Base-by-base conservation (phyloP, 495 filamentous ascomycete species). In the Hypoxylon intermedium region DNA sequence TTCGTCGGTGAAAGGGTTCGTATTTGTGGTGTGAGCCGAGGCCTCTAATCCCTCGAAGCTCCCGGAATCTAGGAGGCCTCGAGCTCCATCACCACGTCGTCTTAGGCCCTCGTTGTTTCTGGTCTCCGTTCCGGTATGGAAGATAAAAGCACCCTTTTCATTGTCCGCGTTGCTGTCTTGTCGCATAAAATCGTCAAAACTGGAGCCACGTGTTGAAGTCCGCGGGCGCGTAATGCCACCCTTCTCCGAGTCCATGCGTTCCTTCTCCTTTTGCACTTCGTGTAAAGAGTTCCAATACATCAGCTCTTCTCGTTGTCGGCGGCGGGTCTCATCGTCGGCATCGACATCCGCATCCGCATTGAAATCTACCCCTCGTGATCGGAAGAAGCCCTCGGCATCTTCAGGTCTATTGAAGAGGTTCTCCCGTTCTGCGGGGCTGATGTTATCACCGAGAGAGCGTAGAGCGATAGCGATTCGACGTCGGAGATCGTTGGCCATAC, bases 381-480 rank as follows among this genome's bases (percentile, higher is more conserved):
- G 65, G 13, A 82, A 56, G 68, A 84, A 84, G 7, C 81, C 82
- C 33, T 83, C 75, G 44, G 81, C 82, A 74, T 84, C 82, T 69
- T 84, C 82, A 50, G 82, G 82, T 18, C 81, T 72, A 64, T 83
- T 83, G 71, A 83, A 84, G 13, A 76, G 70, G 31, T 81, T 82
- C 44, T 79, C 61, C 37, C 65, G 65, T n/a, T 80, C 81, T 66
- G 53, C 38, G 18, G 89, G 87, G 53, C 86, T 83, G 49, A 92
- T 81, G 53, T 86, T 89, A 68, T 93, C 90, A 47, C 89, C 90
- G 1, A 93, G 82, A 34, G 82, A 82, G 67, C 93, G 88, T 20
- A 96, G 74, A 12, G 90, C 89, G 54, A 91, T 71, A 30, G 90
- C 89, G 54, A 94, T 85, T 64, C 89, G 89, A 26, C 90, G 85